A percentile compares a stretch with the other conserved stretches of the same genome.
Evolutionary conservation across 2,329 filamentous ascomycete species (phyloP).

Genomic region (Botrytis paeoniae): DNA sequence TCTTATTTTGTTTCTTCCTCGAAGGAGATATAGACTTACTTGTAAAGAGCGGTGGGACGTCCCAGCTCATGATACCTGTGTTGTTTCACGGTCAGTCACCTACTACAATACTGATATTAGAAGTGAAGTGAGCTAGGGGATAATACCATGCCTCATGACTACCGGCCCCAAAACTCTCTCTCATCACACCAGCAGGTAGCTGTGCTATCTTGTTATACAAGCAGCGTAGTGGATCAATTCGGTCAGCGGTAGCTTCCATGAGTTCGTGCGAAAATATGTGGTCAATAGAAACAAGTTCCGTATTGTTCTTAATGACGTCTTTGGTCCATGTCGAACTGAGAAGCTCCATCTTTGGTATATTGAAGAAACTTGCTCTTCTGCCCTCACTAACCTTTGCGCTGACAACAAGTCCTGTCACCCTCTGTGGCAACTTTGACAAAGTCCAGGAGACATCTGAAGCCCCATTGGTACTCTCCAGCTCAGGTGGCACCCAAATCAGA

Average conservation of each 20-base stretch:
- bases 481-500: background rate
- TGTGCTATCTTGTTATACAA: background rate
- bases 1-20: background rate
- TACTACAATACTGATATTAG: background rate
- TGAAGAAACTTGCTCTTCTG: background rate
- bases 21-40: slow-evolving; percentile 10
- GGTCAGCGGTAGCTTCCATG: background rate
- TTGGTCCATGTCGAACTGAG: background rate
- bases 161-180: background rate
- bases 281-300: background rate
- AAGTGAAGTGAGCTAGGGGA: background rate
- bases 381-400: background rate
- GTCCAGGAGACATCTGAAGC: background rate
- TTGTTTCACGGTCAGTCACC: background rate
- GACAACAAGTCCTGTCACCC: background rate
- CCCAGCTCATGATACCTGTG: slow-evolving; percentile 27
- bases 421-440: background rate
- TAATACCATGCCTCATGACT: background rate
- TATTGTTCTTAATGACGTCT: background rate
- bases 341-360: background rate
- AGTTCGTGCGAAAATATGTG: background rate
- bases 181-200: background rate
- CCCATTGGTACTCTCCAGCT: background rate
- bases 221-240: background rate
- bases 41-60: slow-evolving; percentile 33